These are phyloP conservation scores for Rhytidhysteron rufulum DNA, from an alignment of 2,329 filamentous ascomycete species.

Conservation along the genomic window DNA sequence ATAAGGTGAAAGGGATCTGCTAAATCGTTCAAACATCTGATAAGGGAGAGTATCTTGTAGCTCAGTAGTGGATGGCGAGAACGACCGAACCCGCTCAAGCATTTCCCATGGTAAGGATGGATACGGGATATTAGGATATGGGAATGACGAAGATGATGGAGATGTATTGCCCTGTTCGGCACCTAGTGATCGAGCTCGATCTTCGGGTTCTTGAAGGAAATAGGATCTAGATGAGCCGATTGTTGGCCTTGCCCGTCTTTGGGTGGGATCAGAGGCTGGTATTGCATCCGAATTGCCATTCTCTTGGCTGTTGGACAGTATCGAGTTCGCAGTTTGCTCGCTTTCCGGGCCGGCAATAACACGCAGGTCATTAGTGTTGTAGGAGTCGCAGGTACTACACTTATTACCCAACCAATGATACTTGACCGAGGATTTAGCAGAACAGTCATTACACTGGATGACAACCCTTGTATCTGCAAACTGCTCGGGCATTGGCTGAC, in stretches of 20 bases:
- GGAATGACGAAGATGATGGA: slow-evolving; percentile 32
- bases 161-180: slow-evolving; percentile 34
- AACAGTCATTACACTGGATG: slow-evolving; percentile 93
- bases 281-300: slow-evolving; percentile 18
- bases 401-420: slow-evolving; percentile 96
- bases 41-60: slow-evolving; percentile 14
- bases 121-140: slow-evolving; percentile 35
- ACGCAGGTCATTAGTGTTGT: slow-evolving; percentile 49
- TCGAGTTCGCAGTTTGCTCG: slow-evolving; percentile 29
- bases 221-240: slow-evolving; percentile 1
- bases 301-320: slow-evolving; percentile 23
- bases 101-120: slow-evolving; percentile 25
- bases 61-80: background rate
- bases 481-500: slow-evolving; percentile 86
- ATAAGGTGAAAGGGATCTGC: slow-evolving; percentile 41
- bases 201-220: slow-evolving; percentile 4
- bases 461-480: slow-evolving; percentile 76
- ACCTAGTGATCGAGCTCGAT: slow-evolving; percentile 16
- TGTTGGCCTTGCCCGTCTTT: background rate
- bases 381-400: slow-evolving; percentile 61
- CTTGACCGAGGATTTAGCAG: slow-evolving; percentile 74
- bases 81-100: slow-evolving; percentile 11
- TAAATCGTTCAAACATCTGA: slow-evolving; percentile 33
- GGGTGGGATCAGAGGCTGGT: background rate
- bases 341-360: slow-evolving; percentile 38